Evolutionary conservation across 1,284 basidiomycete genomes (phyloP).

Genomic region (Anthracocystis setariae): DNA sequence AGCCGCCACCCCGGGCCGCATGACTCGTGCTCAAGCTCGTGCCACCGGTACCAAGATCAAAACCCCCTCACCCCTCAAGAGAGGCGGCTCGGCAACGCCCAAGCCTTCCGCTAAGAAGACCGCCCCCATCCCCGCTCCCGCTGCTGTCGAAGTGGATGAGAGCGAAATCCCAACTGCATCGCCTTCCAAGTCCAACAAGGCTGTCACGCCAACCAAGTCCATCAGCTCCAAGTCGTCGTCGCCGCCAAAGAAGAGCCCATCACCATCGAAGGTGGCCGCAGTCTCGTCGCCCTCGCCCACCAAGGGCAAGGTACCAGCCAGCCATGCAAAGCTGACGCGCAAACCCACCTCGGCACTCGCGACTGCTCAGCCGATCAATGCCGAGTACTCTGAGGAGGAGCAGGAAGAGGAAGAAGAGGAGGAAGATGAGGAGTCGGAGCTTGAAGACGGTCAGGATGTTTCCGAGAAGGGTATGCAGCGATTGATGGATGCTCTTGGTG

Average conservation of each 20-base stretch:
- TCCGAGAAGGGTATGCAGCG: slow-evolving; percentile 60
- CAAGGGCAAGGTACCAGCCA: slow-evolving; percentile 41
- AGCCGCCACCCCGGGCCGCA: slow-evolving; percentile 20
- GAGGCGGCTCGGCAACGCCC: slow-evolving; percentile 15
- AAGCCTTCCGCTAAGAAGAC: slow-evolving; percentile 28
- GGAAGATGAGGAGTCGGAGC: slow-evolving; percentile 44
- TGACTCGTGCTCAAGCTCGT: slow-evolving; percentile 39
- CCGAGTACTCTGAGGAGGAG: slow-evolving; percentile 42
- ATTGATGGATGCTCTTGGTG: slow-evolving; percentile 61
- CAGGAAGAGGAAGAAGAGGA: slow-evolving; percentile 36
- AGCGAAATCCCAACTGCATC: slow-evolving; percentile 2
- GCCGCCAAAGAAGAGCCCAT: slow-evolving; percentile 21
- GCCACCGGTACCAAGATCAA: slow-evolving; percentile 30
- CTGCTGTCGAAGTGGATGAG: neutral
- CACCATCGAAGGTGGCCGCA: slow-evolving; percentile 1
- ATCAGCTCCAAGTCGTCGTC: slow-evolving; percentile 16
- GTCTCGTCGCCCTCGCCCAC: slow-evolving; percentile 7
- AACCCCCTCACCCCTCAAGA: slow-evolving; percentile 41
- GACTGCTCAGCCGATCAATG: slow-evolving; percentile 40
- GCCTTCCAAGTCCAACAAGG: slow-evolving; percentile 17
- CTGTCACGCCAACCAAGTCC: slow-evolving; percentile 13
- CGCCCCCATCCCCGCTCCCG: too few species aligned
- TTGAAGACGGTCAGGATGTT: slow-evolving; percentile 63
- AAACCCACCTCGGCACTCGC: slow-evolving; percentile 41
- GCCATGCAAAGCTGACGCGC: slow-evolving; percentile 36